Base-by-base conservation (phyloP, 306 rosid genomes). In the Sicyos baderoa region DNA sequence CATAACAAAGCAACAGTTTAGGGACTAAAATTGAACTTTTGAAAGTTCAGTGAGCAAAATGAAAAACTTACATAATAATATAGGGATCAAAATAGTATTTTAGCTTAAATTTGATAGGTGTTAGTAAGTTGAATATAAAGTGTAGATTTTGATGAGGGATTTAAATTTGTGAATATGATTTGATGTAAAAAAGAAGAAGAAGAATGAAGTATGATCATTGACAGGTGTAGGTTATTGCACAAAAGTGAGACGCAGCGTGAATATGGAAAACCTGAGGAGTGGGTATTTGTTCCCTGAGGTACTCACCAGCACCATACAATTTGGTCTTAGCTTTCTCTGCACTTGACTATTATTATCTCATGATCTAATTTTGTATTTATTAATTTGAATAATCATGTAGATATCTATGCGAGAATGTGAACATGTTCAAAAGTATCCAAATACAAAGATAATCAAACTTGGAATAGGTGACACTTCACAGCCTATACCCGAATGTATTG, bases 401-500 rank as follows among this genome's bases (percentile, higher is more conserved):
- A 86, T 86, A 78, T 66, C 52, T 29, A 80, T 14, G 75, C 73
- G 84, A 7, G 87, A 82, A 76, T 17, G 35, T 15, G 77, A 74
- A 1, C 85, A 86, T 19, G 57, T 68, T 65, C 55, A 63, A 73
- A 82, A 71, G 49, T 68, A 78, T 18, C 91, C 91, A 42, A 18
- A 86, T 74, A 85, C 82, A 12, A 77, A 25, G 14, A 27, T 84
- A 63, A 80, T 84, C 25, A 80, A 75, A 71, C 91, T 86, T 71
- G 95, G 95, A 23, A 74, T 88, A 27, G 91, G 91, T 8, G 84
- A 88, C 47, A 88, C 95, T 9, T 79, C 95, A 32, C 63, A 88
- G 70, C 87, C 95, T 59, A 84, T 88, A 72, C 91, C 95, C 5
- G 77, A 76, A 16, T 68, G 76, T 71, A 74, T 88, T 66, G 76